phyloP scores from a whole-genome alignment of 2,329 filamentous ascomycete genomes.

The Xylariaceae sp. region DNA sequence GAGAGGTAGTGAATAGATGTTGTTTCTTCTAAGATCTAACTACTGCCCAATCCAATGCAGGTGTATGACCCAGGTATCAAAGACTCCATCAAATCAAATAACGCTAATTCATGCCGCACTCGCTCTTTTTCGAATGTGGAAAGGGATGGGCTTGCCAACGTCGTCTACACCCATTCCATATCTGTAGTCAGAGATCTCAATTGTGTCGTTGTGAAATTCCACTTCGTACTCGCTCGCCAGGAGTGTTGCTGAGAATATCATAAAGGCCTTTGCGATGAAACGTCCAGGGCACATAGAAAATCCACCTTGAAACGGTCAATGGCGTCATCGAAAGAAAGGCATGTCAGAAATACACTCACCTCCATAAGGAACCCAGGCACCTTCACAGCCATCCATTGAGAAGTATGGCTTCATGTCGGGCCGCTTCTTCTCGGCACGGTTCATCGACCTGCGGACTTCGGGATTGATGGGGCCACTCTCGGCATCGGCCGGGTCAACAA shows the following conservation, averaged over 20 bases:
- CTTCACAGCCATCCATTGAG: constrained; percentile 15
- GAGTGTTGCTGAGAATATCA: constrained; percentile 10
- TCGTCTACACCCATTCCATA: constrained; percentile 19
- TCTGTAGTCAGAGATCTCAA: constrained; percentile 12
- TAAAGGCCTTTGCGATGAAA: constrained; percentile 15
- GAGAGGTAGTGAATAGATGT: too few species aligned
- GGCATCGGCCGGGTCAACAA: constrained; percentile 17
- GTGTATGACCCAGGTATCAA: too few species aligned
- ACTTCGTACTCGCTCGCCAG: constrained; percentile 14
- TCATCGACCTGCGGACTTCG: constrained; percentile 1
- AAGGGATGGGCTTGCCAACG: constrained; percentile 12
- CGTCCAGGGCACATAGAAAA: constrained; percentile 18
- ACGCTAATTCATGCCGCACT: not conserved
- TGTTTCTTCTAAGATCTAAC: too few species aligned
- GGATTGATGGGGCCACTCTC: constrained; percentile 17
- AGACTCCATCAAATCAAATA: not conserved
- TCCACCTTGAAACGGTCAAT: constrained; percentile 6
- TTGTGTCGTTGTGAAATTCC: constrained; percentile 7
- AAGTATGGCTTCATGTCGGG: constrained; percentile 13
- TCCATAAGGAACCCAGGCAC: constrained; percentile 19
- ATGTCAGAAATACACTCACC: constrained; percentile 10
- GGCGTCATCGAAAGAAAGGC: not conserved
- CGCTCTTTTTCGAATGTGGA: constrained; percentile 13
- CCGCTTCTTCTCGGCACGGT: constrained; percentile 3
- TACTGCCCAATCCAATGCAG: too few species aligned